These are phyloP conservation scores for Centrapalus pauciflorus DNA, from an alignment of 129 eudicot species.

Conservation along the genomic window DNA sequence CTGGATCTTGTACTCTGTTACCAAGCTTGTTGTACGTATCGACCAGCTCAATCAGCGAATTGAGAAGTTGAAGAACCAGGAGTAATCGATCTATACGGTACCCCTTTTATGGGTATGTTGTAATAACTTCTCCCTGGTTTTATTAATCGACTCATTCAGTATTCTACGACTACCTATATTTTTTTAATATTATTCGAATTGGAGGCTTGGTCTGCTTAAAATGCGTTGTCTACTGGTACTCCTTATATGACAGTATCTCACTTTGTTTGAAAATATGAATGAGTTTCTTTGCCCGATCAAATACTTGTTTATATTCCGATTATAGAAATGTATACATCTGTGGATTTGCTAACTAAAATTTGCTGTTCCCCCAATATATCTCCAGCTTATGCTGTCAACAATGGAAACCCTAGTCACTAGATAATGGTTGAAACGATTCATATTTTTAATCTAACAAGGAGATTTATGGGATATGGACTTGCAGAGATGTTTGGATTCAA, in stretches of 20 bases:
- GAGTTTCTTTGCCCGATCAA: not conserved
- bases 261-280: not conserved
- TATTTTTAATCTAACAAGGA: too few species aligned
- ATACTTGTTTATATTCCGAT: not conserved
- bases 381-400: not conserved
- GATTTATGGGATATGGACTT: too few species aligned
- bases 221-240: not conserved
- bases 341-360: not conserved
- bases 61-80: conserved; percentile 54
- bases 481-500: too few species aligned
- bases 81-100: conserved; percentile 28
- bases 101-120: not conserved
- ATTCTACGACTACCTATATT: not conserved
- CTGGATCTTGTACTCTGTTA: conserved; percentile 79
- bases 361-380: not conserved
- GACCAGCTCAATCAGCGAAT: conserved; percentile 66
- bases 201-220: conserved; percentile 2
- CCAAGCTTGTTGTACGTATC: conserved; percentile 54
- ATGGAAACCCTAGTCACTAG: not conserved
- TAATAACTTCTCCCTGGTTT: conserved; percentile 2
- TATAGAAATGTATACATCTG: not conserved
- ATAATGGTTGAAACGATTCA: not conserved
- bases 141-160: not conserved
- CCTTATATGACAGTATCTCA: not conserved
- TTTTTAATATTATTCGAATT: conserved; percentile 11